Base-by-base conservation (phyloP, 306 rosid genomes). In the Cicer cuneatum region DNA sequence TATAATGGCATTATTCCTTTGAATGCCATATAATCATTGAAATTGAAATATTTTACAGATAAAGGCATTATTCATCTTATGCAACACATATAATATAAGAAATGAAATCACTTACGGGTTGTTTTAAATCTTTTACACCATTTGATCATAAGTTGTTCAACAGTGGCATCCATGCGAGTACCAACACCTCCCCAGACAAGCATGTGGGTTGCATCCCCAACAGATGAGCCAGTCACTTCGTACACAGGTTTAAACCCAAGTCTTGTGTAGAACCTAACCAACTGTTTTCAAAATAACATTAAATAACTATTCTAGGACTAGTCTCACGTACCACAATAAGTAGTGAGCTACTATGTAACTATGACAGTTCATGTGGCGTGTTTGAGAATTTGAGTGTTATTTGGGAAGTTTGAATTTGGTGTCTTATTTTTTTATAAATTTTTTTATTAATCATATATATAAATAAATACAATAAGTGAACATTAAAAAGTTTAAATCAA, bases 141-240 rank as follows among this genome's bases (percentile, higher is more conserved):
- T 87, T 89, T 93, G 8, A 83, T 24, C 42, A 93, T 83, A 11
- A 91, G 94, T 7, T 69, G 63, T 71, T 91, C 86, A 77, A 93
- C 83, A 74, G 40, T 66, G 9, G 98, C 96, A 81, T 89, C 89
- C 97, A 93, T 91, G 71, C 90, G 80, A 1, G 97, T 93, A 54
- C 97, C 96, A 14, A 85, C 74, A 39, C 98, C 98, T 81, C 97
- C 98, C 98, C 96, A 93, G 10, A 88, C 85, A 82, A 93, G 72
- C 97, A 85, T 85, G 75, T 93, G 93, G 0, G 78, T 77, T 42
- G 83, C 2, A 79, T 93, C 98, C 29, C 87, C 84, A n/a, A 91
- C 0, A 5, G 84, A 79, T 2, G 92, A 88, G 1, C 94, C 94
- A 0, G 82, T 89, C 14, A 93, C 94, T 85, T 93, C 91, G 40